Base-by-base conservation (phyloP, 495 filamentous ascomycete species). In the Cudoniella acicularis region DNA sequence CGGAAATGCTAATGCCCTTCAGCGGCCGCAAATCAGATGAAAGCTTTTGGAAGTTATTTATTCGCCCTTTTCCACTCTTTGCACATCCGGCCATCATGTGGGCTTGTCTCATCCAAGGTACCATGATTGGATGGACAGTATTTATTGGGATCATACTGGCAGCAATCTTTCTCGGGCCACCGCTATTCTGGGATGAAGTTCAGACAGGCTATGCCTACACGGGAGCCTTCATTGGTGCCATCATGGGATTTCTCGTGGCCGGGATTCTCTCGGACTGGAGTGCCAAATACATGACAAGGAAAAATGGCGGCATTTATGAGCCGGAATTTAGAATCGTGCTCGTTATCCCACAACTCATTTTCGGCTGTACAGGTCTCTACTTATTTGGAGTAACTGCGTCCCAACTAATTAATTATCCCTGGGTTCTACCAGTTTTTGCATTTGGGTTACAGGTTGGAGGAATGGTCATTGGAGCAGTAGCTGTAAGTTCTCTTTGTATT, bases 61-160 rank as follows among this genome's bases (percentile, higher is more conserved):
- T 90, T 72, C 75, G 90, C 67, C 78, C 80, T 60, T 67, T 85
- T 66, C 74, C 88, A 57, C 71, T 87, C 62, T 69, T 90, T 64
- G 69, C 89, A 16, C 92, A 97, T 62, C 92, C 92, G 0, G 89
- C 89, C 41, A 87, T 97, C 53, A 67, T 96, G 30, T 97, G 91
- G 90, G 91, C 89, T 10, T 92, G 88, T 68, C 76, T 97, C 1
- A 96, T 90, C 46, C 92, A 97, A 79, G 92, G 92, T 11, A 83
- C 89, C 1, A 78, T 96, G 58, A 95, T 97, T 61, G 92, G 92
- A 59, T 97, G 92, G 92, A 92, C 91, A 2, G 92, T 96, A 8
- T 87, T 97, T 67, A 94, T 97, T 52, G 92, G 92, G 49, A 88
- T 96, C 23, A 83, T 94, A 54, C 73, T 96, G 22, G 91, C 89